phyloP scores from a whole-genome alignment of 2,329 filamentous ascomycete genomes.

The Phyllosticta citribraziliensis region DNA sequence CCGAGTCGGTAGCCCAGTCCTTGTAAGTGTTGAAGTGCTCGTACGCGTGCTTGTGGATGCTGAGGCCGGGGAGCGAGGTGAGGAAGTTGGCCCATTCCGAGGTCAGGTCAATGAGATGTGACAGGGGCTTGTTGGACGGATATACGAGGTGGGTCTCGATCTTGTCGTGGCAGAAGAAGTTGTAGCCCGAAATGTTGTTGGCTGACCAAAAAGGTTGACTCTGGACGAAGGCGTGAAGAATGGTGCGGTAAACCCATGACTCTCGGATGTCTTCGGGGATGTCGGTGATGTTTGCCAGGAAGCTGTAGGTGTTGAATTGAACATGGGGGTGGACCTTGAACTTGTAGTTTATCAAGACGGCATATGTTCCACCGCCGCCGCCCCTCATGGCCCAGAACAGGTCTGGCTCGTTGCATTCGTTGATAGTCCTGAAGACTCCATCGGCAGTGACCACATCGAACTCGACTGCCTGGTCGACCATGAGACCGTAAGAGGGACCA shows the following conservation, averaged over 20 bases:
- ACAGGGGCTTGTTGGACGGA: conserved; percentile 19
- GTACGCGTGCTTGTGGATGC: conserved; percentile 23
- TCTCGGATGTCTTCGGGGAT: conserved; percentile 18
- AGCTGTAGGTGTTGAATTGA: conserved; percentile 27
- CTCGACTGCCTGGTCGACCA: conserved; percentile 25
- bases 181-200: conserved; percentile 25
- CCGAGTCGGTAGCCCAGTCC: conserved; percentile 21
- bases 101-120: conserved; percentile 18
- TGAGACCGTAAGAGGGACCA: conserved; percentile 27
- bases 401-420: conserved; percentile 24
- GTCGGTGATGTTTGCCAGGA: conserved; percentile 21
- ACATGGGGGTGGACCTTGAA: conserved; percentile 26
- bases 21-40: conserved; percentile 23
- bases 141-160: conserved; percentile 24
- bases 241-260: conserved; percentile 22
- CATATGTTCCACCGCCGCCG: conserved; percentile 22
- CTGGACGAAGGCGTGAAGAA: conserved; percentile 21
- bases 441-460: conserved; percentile 30
- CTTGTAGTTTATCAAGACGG: conserved; percentile 23
- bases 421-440: conserved; percentile 24
- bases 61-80: conserved; percentile 21
- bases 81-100: conserved; percentile 23
- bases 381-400: conserved; percentile 24
- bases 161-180: conserved; percentile 23
- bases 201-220: conserved; percentile 22